These are phyloP conservation scores for Cladorrhinum sp. DNA, from an alignment of 2,329 filamentous ascomycete species.

Conservation along the genomic window DNA sequence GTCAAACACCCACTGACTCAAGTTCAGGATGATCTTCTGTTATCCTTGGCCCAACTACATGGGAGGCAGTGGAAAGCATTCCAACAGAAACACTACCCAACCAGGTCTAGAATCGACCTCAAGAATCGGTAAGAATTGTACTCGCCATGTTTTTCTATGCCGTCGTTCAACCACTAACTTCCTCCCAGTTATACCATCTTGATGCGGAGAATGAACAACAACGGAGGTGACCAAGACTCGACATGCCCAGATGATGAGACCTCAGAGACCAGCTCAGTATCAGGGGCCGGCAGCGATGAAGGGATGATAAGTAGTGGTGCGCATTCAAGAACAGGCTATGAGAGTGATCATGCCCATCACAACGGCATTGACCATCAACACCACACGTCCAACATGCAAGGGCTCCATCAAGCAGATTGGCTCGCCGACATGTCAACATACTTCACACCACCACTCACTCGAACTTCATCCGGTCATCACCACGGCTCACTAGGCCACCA, in stretches of 20 bases:
- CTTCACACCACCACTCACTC: neutral
- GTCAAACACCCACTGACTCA: neutral
- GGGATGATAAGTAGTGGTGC: neutral
- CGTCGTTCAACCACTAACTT: neutral
- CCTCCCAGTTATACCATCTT: neutral
- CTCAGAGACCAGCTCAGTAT: conserved; percentile 2
- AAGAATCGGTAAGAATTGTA: conserved; percentile 2
- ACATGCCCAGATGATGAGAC: neutral
- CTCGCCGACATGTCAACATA: neutral
- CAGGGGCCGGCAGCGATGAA: neutral
- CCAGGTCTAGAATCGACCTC: conserved; percentile 1
- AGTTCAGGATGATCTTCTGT: neutral
- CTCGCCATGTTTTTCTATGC: neutral
- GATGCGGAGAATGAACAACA: conserved; percentile 5
- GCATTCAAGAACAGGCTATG: neutral
- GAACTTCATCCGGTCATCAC: neutral
- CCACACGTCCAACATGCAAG: neutral
- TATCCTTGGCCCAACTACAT: neutral
- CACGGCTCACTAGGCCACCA: neutral
- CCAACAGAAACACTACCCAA: conserved; percentile 7
- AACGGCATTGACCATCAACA: neutral
- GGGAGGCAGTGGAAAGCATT: conserved; percentile 5
- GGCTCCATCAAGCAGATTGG: neutral
- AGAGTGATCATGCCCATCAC: neutral
- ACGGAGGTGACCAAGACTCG: neutral